These are phyloP conservation scores for Ammopiptanthus mongolicus DNA, from an alignment of 306 rosid species.

Conservation along the genomic window DNA sequence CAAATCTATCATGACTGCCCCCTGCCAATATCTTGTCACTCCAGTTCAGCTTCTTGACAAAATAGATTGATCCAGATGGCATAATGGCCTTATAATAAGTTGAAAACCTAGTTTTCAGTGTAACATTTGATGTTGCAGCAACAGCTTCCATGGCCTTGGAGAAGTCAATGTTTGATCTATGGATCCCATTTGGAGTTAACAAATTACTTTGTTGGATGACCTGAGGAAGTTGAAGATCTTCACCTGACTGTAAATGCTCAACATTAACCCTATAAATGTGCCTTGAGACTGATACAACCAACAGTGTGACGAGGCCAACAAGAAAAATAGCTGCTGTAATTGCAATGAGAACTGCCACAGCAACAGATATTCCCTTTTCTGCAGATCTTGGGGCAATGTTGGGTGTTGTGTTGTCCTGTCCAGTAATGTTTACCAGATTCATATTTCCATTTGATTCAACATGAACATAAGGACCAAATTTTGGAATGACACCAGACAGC, in stretches of 20 bases:
- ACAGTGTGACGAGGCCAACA: conserved; percentile 28
- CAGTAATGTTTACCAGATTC: not conserved
- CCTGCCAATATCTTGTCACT: conserved; percentile 62
- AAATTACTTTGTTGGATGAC: conserved; percentile 46
- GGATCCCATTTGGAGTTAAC: conserved; percentile 62
- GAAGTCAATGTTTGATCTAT: conserved; percentile 68
- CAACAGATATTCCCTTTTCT: conserved; percentile 34
- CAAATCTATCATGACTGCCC: conserved; percentile 54
- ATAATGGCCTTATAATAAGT: conserved; percentile 70
- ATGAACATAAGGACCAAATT: not conserved
- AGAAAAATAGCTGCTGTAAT: conserved; percentile 45
- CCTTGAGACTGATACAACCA: conserved; percentile 37
- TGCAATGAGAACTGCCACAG: conserved; percentile 37
- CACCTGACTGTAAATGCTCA: conserved; percentile 32
- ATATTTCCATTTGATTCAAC: conserved; percentile 28
- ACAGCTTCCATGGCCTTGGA: conserved; percentile 71
- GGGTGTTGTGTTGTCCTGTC: not conserved
- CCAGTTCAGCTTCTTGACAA: conserved; percentile 83
- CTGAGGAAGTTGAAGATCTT: conserved; percentile 40
- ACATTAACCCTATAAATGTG: conserved; percentile 44
- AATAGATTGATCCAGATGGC: conserved; percentile 71
- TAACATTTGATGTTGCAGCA: conserved; percentile 45
- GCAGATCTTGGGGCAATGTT: not conserved
- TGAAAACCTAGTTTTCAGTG: conserved; percentile 73
- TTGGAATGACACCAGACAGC: conserved; percentile 50